Evolutionary conservation across 2,329 filamentous ascomycete genomes (phyloP), one percentile per base, ranked within the genome.

Genomic region (Aspergillus pseudonomiae): DNA sequence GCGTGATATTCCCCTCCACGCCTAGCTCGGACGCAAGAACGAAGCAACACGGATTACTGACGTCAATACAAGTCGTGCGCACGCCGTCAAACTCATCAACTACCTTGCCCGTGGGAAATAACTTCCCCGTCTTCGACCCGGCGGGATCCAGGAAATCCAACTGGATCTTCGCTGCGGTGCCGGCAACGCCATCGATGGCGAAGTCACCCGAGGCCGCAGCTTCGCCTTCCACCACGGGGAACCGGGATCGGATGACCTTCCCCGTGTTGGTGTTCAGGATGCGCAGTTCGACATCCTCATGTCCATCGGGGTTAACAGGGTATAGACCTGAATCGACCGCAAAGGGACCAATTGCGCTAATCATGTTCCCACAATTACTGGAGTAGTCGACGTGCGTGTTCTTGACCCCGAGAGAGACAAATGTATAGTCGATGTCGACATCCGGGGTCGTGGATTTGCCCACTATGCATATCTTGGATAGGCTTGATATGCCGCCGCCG

Each of bases 291-390:
- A 59, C 67, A 3, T 57, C 59, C 79, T 84, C 1, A 81, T 78
- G 62, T 75, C 39, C 52, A 2, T 60, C 34, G 2, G 30, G 7
- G 0, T 48, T 16, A 7, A 67, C 34, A 0, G 63, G 16, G 62
- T 86, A 76, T 1, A 89, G 65, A 3, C 84, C 80, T 28, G 82
- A 75, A 77, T 92, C 78, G 72, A 88, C 79, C 2, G 87, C 87
- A 71, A 86, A 89, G 0, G 90, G 89, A 0, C 89, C 91, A 53
- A 92, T 84, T 0, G 87, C 84, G 46, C 85, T 83, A 6, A 82
- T 86, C 88, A 93, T 90, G 73, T 92, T 92, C n/a, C 90, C 90
- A 72, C 90, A 92, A 69, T 92, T 93, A 28, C 89, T 87, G 0
- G 88, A 86, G 70, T 86, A 84, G 70, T 92, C 90, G 2, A 93